These are phyloP conservation scores for Termitomyces sp. DNA, from an alignment of 768 basidiomycete genomes.

Conservation along the genomic window DNA sequence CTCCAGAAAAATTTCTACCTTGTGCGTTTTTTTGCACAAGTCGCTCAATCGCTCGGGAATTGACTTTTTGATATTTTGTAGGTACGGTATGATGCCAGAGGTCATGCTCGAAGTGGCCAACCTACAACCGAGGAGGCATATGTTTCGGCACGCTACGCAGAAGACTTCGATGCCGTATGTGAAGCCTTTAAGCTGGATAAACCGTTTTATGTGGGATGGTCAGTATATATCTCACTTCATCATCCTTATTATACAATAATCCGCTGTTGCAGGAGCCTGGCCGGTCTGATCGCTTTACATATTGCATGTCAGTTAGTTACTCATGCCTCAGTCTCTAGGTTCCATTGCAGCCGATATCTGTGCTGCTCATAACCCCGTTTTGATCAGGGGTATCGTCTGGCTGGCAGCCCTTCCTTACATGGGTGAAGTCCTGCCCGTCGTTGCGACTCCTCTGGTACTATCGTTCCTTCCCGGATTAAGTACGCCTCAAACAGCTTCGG, in stretches of 20 bases:
- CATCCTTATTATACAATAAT: background rate
- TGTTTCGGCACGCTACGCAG: background rate
- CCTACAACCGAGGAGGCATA: background rate
- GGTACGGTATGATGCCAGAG: background rate
- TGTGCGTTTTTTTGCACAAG: background rate
- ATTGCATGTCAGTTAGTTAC: background rate
- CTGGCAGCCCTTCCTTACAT: conserved; percentile 10
- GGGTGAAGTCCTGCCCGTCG: conserved; percentile 9
- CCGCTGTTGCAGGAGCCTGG: background rate
- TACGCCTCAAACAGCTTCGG: background rate
- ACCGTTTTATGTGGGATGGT: background rate
- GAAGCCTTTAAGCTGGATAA: background rate
- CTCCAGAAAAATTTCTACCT: background rate
- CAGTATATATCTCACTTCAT: background rate
- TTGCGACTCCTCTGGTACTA: conserved; percentile 8
- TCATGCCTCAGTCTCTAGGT: background rate
- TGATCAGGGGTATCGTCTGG: conserved; percentile 9
- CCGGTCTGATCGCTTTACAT: background rate
- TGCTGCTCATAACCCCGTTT: conserved; percentile 6
- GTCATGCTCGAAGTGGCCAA: background rate
- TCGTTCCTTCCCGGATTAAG: conserved; percentile 7
- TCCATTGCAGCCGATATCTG: conserved; percentile 11
- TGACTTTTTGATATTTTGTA: background rate
- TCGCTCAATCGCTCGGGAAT: background rate
- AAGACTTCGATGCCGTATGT: background rate